A percentile compares a stretch with the other conserved stretches of the same genome.
Evolutionary conservation across 495 filamentous ascomycete genomes (phyloP).

Genomic region (Physcia stellaris): DNA sequence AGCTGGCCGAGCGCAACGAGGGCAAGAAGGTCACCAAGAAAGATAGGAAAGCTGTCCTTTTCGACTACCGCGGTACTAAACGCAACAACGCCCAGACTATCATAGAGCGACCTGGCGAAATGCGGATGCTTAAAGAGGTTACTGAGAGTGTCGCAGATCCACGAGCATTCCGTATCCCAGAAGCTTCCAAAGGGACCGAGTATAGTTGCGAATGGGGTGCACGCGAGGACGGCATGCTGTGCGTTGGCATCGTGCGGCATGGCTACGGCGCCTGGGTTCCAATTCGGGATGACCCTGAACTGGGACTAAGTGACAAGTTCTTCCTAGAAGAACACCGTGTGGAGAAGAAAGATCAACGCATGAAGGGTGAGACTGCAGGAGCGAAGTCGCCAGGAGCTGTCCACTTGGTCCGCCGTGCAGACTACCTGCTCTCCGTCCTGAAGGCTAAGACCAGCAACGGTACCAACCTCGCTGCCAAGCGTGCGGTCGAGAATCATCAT

Average conservation of each 20-base stretch:
- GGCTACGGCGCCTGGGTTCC: conserved; percentile 89
- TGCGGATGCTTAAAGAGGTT: conserved; percentile 67
- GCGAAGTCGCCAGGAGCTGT: conserved; percentile 91
- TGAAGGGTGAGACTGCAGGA: conserved; percentile 57
- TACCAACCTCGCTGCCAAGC: conserved; percentile 52
- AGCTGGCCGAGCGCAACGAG: conserved; percentile 47
- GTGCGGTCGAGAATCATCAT: conserved; percentile 77
- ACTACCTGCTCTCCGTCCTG: conserved; percentile 85
- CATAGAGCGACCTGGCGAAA: conserved; percentile 73
- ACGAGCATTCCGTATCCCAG: conserved; percentile 69
- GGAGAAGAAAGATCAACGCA: conserved; percentile 85
- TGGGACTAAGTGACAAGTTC: conserved; percentile 81
- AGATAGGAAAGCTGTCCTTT: conserved; percentile 89
- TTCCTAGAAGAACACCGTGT: conserved; percentile 97
- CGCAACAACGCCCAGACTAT: conserved; percentile 92
- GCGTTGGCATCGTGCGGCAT: conserved; percentile 80
- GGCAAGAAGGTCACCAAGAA: conserved; percentile 80
- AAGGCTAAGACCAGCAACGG: conserved; percentile 60
- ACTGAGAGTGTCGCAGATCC: conserved; percentile 48
- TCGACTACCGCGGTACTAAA: conserved; percentile 82
- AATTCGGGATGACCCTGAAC: conserved; percentile 82
- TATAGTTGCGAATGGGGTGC: conserved; percentile 87
- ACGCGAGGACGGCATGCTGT: conserved; percentile 92
- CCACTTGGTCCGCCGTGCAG: conserved; percentile 85
- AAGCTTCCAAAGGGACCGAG: conserved; percentile 74